Base-by-base conservation (phyloP, 768 basidiomycete species). In the Phaeotremella fagi region DNA sequence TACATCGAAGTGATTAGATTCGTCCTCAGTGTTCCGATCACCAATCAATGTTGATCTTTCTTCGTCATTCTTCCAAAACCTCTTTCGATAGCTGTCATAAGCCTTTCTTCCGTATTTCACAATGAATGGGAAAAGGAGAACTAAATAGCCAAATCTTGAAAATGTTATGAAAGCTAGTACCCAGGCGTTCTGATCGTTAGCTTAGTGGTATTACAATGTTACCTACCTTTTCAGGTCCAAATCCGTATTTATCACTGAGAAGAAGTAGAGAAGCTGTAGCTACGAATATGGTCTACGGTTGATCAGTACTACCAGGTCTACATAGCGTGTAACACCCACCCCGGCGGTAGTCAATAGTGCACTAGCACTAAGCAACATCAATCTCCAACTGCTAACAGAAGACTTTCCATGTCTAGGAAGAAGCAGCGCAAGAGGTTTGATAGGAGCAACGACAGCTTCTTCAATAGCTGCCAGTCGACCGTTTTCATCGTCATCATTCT, bases 1-100 rank as follows among this genome's bases (percentile, higher is more conserved):
- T 37, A 70, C 68, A 57, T 70, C 68, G 42, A 70, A 70, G 45
- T 65, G 57, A 48, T 70, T 70, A 12, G 68, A 57, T 49, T 70
- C 64, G 1, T 54, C 54, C 28, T 54, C 55, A n/a, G 24, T 48
- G 18, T 53, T 50, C 48, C 24, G 22, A 27, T 48, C n/a, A 38
- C 31, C 9, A 11, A 64, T 27, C 35, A 54, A 35, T 23, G 60
- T 52, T 7, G 41, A 49, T 46, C 57, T 49, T 47, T 54, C 55
- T 16, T 55, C 28, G 33, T 55, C 54, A n/a, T 43, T 41, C 22
- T 42, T 26, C 50, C 41, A 38, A 16, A 41, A 41, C 27, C 41
- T 43, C 26, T 22, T 45, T 31, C 45, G 28, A 27, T 11, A 22
- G 28, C 20, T 27, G 12, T 63, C 56, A 31, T 52, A 67, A 9